Conservation (phyloP, 164 flowering plant species). For the Stephania japonica region DNA sequence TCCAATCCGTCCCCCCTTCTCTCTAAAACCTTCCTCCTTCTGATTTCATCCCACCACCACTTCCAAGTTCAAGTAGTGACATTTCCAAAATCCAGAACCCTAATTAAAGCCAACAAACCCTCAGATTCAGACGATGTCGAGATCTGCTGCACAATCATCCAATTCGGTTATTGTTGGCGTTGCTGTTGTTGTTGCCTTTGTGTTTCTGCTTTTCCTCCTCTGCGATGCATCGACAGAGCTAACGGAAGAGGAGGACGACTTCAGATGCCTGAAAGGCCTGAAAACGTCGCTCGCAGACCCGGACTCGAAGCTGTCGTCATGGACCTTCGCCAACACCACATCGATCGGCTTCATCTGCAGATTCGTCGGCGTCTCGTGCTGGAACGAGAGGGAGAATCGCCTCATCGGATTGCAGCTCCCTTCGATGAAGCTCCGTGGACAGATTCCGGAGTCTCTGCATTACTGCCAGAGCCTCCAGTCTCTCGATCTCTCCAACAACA, state of each 20-base stretch:
- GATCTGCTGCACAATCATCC: not conserved
- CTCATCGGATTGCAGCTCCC: slow-evolving; percentile 26
- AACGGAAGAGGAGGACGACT: slow-evolving; percentile 27
- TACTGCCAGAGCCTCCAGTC: slow-evolving; percentile 26
- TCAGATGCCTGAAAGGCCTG: slow-evolving; percentile 27
- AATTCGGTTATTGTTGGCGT: no score
- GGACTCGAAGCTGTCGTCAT: slow-evolving; percentile 15
- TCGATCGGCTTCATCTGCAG: slow-evolving; percentile 26
- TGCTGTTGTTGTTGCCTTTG: not conserved
- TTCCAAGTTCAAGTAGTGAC: not conserved
- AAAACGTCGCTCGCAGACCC: slow-evolving; percentile 26
- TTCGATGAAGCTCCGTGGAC: slow-evolving; percentile 19
- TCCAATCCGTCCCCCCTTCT: not conserved
- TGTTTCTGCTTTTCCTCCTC: not conserved
- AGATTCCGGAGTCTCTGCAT: slow-evolving; percentile 24
- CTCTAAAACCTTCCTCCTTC: not conserved
- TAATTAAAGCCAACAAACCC: not conserved
- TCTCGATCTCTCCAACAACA: slow-evolving; percentile 29
- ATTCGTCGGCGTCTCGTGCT: slow-evolving; percentile 33
- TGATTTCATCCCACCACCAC: not conserved
- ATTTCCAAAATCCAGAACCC: not conserved
- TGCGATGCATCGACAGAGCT: not conserved
- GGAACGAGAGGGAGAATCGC: slow-evolving; percentile 36
- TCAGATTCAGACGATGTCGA: no score
- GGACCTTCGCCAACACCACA: slow-evolving; percentile 29